Percentiles rank a stretch among this genome's conserved stretches.
Conservation (phyloP, 2,329 filamentous ascomycete species). For the Xylaria hypoxylon region DNA sequence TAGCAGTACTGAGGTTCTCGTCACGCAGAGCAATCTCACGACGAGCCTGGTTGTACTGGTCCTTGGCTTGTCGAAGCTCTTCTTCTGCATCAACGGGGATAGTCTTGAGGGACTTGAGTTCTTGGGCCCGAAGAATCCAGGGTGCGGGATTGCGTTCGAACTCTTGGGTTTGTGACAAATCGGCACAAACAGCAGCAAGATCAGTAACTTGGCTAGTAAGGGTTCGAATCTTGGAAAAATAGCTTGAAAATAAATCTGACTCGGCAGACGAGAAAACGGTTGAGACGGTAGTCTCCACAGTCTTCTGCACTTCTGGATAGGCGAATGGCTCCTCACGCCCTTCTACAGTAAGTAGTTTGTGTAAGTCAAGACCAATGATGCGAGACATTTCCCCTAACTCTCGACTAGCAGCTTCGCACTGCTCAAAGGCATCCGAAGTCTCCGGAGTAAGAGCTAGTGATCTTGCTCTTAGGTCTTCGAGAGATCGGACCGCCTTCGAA, state of each 20-base stretch:
- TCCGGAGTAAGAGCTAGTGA: slow-evolving; percentile 79
- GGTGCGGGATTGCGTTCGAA: slow-evolving; percentile 82
- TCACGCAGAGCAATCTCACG: slow-evolving; percentile 78
- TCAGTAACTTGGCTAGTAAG: slow-evolving; percentile 75
- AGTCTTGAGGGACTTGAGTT: slow-evolving; percentile 84
- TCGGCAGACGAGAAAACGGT: slow-evolving; percentile 67
- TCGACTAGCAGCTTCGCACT: slow-evolving; percentile 72
- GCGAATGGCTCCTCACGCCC: slow-evolving; percentile 75
- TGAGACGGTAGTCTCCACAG: slow-evolving; percentile 68
- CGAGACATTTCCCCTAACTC: slow-evolving; percentile 75
- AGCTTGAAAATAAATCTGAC: slow-evolving; percentile 76
- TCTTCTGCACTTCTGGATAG: slow-evolving; percentile 72
- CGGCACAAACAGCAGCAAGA: slow-evolving; percentile 75
- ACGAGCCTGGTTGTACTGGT: slow-evolving; percentile 82
- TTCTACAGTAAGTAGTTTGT: slow-evolving; percentile 76
- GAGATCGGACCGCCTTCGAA: slow-evolving; percentile 78
- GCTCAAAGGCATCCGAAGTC: slow-evolving; percentile 75
- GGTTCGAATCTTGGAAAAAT: slow-evolving; percentile 73
- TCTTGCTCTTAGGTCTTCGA: slow-evolving; percentile 81
- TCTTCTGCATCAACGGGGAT: slow-evolving; percentile 86
- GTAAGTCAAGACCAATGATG: slow-evolving; percentile 73
- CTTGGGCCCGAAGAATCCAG: slow-evolving; percentile 84
- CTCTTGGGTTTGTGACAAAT: slow-evolving; percentile 78
- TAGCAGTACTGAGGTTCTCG: slow-evolving; percentile 84
- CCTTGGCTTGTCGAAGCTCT: slow-evolving; percentile 82